These are phyloP conservation scores for Sarocladium strictum DNA, from an alignment of 2,329 filamentous ascomycete genomes.

Conservation along the genomic window DNA sequence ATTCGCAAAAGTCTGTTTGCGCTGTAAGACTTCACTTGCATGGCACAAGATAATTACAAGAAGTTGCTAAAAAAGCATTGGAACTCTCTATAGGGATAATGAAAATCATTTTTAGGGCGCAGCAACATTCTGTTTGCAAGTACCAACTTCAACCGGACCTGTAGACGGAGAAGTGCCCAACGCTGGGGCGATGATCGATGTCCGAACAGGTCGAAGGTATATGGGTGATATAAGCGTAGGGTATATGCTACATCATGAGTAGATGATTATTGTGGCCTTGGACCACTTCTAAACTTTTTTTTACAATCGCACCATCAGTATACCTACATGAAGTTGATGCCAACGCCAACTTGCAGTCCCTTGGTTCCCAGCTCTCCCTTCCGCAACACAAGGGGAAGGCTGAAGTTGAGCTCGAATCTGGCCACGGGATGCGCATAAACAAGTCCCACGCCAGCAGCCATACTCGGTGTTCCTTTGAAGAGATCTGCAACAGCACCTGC, in stretches of 20 bases:
- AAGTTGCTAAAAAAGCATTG: too few relatives aligned
- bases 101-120: too few relatives aligned
- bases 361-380: slow-evolving; percentile 84
- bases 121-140: too few relatives aligned
- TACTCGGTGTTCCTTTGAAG: slow-evolving; percentile 69
- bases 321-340: slow-evolving; percentile 82
- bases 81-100: too few relatives aligned
- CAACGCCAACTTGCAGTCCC: slow-evolving; percentile 90
- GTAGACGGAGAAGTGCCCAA: too few relatives aligned
- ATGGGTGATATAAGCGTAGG: neutral
- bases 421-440: slow-evolving; percentile 94
- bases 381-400: slow-evolving; percentile 74
- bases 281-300: neutral
- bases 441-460: slow-evolving; percentile 80
- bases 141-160: too few relatives aligned
- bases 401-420: slow-evolving; percentile 93
- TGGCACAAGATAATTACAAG: too few relatives aligned
- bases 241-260: neutral
- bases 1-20: too few relatives aligned
- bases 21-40: too few relatives aligned
- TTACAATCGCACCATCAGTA: neutral
- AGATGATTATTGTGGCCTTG: too few relatives aligned
- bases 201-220: too few relatives aligned
- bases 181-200: too few relatives aligned
- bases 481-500: slow-evolving; percentile 62